Evolutionary conservation across 1,139 yeast species (phyloP).

Genomic region (Arxiozyma bovina): DNA sequence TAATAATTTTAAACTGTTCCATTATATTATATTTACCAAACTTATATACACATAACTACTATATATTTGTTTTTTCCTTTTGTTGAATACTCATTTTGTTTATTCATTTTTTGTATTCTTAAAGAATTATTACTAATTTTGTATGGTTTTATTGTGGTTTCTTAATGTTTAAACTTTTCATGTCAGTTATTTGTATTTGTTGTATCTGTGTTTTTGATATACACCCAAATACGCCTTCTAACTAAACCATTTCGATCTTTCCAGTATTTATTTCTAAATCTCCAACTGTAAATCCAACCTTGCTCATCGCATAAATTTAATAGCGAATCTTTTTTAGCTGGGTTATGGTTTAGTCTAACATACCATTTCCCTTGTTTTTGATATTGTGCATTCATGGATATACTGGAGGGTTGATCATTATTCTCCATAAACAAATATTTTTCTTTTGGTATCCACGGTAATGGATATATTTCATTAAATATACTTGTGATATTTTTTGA

Average conservation of each 20-base stretch:
- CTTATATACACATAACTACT: too few relatives aligned
- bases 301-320: conserved; percentile 45
- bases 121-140: too few relatives aligned
- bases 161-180: background rate
- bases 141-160: too few relatives aligned
- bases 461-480: conserved; percentile 18
- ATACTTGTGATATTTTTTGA: conserved; percentile 11
- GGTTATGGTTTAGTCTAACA: conserved; percentile 40
- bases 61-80: background rate
- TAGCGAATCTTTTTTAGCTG: background rate
- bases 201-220: conserved; percentile 25
- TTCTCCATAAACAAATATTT: background rate
- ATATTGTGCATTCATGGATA: background rate
- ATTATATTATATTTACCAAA: too few relatives aligned
- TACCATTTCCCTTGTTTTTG: conserved; percentile 49
- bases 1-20: too few relatives aligned
- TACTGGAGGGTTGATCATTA: background rate
- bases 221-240: conserved; percentile 53
- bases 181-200: background rate
- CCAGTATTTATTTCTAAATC: conserved; percentile 47
- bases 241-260: conserved; percentile 50
- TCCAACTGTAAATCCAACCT: conserved; percentile 58
- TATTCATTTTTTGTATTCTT: too few relatives aligned
- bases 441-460: conserved; percentile 6
- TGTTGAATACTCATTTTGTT: background rate